phyloP scores from a whole-genome alignment of 106 monocot species.

The Xerophyta viscosa region DNA sequence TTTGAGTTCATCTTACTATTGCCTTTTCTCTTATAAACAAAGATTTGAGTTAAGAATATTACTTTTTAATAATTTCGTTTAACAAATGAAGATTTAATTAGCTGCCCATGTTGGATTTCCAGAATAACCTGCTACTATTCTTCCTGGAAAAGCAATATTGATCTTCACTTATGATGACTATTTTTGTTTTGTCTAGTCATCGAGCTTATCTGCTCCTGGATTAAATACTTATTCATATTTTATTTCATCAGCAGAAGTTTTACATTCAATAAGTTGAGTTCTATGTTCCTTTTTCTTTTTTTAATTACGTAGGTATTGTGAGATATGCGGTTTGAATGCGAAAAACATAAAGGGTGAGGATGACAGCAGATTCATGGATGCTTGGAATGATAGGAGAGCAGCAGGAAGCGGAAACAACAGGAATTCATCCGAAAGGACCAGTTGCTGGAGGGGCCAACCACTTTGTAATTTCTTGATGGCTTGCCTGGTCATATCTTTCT shows the following conservation, averaged over 20 bases:
- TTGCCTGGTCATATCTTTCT: conserved; percentile 70
- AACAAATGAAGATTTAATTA: no score
- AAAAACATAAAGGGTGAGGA: conserved; percentile 47
- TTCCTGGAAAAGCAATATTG: no score
- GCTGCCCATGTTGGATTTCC: no score
- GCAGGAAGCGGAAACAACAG: conserved; percentile 8
- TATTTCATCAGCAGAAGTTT: neutral
- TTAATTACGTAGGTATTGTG: conserved; percentile 29
- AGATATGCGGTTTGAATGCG: conserved; percentile 50
- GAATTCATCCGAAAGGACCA: conserved; percentile 22
- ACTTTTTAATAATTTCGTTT: no score
- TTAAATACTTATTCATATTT: no score
- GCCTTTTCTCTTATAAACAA: no score
- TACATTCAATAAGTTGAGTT: neutral
- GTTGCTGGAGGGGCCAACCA: conserved; percentile 46
- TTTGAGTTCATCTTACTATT: no score
- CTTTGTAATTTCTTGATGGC: conserved; percentile 78
- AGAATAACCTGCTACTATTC: no score
- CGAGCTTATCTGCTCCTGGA: no score
- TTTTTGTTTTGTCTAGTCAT: no score
- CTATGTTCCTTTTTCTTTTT: neutral
- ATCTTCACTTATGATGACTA: no score
- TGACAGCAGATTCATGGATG: conserved; percentile 39
- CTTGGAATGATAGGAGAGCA: conserved; percentile 34
- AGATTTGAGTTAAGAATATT: no score